These are phyloP conservation scores for Juglanconis oblonga DNA, from an alignment of 2,329 filamentous ascomycete genomes.

Conservation along the genomic window DNA sequence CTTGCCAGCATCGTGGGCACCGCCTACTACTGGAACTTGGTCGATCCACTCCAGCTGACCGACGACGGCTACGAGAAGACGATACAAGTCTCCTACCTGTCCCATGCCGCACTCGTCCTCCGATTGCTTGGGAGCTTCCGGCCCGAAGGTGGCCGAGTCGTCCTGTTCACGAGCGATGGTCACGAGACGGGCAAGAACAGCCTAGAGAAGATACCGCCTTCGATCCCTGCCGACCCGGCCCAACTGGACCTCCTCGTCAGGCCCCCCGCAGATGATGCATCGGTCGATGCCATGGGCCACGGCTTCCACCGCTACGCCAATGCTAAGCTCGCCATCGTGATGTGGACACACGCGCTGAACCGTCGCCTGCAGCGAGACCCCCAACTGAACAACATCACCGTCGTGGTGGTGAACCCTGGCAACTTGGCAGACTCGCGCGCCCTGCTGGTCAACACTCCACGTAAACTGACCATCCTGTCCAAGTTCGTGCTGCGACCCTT, in stretches of 20 bases:
- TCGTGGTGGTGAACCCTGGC: slow-evolving; percentile 28
- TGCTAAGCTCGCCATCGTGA: slow-evolving; percentile 37
- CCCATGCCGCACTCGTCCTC: slow-evolving; percentile 35
- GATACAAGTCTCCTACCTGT: slow-evolving; percentile 37
- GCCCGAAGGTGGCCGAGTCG: slow-evolving; percentile 59
- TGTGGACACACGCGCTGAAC: slow-evolving; percentile 40
- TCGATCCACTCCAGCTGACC: slow-evolving; percentile 29
- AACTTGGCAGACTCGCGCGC: slow-evolving; percentile 34
- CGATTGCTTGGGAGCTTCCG: slow-evolving; percentile 58
- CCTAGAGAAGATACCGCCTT: slow-evolving; percentile 32
- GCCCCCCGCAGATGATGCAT: slow-evolving; percentile 26
- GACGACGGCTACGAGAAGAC: slow-evolving; percentile 35
- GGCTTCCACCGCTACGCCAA: slow-evolving; percentile 43
- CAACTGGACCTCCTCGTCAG: slow-evolving; percentile 35
- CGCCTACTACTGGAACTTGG: slow-evolving; percentile 37
- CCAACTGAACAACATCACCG: slow-evolving; percentile 26
- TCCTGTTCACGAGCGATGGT: slow-evolving; percentile 37
- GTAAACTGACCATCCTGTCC: slow-evolving; percentile 24
- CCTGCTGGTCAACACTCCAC: slow-evolving; percentile 32
- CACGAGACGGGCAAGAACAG: slow-evolving; percentile 36
- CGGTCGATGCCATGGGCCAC: slow-evolving; percentile 30
- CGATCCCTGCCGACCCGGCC: slow-evolving; percentile 31
- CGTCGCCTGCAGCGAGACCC: slow-evolving; percentile 26
- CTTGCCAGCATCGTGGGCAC: slow-evolving; percentile 38
- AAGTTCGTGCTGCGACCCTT: slow-evolving; percentile 21